Conservation (phyloP, 176 grass and related monocot genomes). For the Oryza officinalis region DNA sequence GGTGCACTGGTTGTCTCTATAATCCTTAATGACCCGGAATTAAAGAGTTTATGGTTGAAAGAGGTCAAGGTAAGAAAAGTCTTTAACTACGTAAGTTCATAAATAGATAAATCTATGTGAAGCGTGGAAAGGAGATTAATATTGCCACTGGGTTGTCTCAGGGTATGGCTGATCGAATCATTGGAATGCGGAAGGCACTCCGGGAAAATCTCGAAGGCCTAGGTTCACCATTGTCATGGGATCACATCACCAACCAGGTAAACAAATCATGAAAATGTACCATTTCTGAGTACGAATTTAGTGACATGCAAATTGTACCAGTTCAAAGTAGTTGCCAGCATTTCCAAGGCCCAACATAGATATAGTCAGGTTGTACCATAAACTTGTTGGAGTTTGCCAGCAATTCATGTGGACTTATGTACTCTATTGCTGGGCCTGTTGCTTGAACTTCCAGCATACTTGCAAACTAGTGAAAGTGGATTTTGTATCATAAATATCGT, state of each 20-base stretch:
- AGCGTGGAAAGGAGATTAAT: slow-evolving; percentile 1
- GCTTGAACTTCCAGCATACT: neutral
- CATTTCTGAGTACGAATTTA: slow-evolving; percentile 16
- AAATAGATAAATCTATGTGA: neutral
- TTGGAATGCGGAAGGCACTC: slow-evolving; percentile 90
- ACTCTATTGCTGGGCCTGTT: neutral
- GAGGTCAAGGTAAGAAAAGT: slow-evolving; percentile 84
- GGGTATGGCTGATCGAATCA: slow-evolving; percentile 95
- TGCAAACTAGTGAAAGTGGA: too few relatives aligned
- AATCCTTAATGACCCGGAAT: slow-evolving; percentile 85
- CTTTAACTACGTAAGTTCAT: slow-evolving; percentile 7
- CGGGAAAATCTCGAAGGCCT: slow-evolving; percentile 75
- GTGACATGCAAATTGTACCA: neutral
- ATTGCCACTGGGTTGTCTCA: slow-evolving; percentile 31
- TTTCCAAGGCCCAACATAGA: neutral
- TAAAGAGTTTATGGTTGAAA: slow-evolving; percentile 85
- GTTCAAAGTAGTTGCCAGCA: neutral
- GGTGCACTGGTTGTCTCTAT: slow-evolving; percentile 87
- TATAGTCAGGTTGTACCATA: neutral
- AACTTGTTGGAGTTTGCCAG: neutral
- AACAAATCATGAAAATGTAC: slow-evolving; percentile 14
- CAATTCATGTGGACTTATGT: neutral
- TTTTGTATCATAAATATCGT: neutral
- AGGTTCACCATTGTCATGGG: slow-evolving; percentile 86
- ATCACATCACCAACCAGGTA: slow-evolving; percentile 96